Percentiles rank a stretch among this genome's conserved stretches.
These are phyloP conservation scores for Apophysomyces sp. DNA, from an alignment of 371 early-diverging fungal species.

Conservation along the genomic window DNA sequence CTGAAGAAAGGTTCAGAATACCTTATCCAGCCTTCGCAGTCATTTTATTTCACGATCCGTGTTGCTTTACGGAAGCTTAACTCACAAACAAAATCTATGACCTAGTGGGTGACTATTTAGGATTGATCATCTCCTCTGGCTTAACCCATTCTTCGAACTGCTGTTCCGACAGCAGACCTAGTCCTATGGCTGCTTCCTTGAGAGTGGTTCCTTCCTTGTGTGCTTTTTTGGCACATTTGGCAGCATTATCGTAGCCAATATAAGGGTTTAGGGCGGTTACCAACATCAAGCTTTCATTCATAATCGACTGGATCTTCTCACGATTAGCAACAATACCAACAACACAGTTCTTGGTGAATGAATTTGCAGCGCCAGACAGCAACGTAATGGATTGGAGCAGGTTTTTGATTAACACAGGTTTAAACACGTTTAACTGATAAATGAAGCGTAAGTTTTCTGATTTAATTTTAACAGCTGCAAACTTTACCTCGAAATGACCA, in stretches of 20 bases:
- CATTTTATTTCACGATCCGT: too few relatives aligned
- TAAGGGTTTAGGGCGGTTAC: conserved; percentile 80
- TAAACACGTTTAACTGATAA: conserved; percentile 89
- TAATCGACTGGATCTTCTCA: conserved; percentile 77
- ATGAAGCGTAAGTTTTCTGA: too few relatives aligned
- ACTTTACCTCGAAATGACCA: conserved; percentile 89
- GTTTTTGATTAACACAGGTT: conserved; percentile 95
- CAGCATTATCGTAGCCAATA: conserved; percentile 77
- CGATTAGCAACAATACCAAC: conserved; percentile 90
- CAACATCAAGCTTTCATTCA: conserved; percentile 68
- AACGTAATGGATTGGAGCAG: conserved; percentile 87
- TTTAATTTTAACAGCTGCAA: too few relatives aligned
- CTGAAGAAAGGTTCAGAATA: too few relatives aligned
- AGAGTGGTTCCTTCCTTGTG: conserved; percentile 82
- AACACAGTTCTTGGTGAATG: conserved; percentile 92
- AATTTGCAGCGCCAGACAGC: conserved; percentile 79
- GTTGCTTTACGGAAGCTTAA: too few relatives aligned
- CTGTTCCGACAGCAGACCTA: conserved; percentile 79
- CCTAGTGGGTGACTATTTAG: conserved; percentile 35
- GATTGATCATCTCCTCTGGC: conserved; percentile 89
- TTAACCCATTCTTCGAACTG: conserved; percentile 91
- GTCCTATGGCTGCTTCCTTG: conserved; percentile 83
- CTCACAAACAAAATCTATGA: too few relatives aligned
- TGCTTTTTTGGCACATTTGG: conserved; percentile 93
- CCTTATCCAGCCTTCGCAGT: too few relatives aligned